phyloP scores from a whole-genome alignment of 495 filamentous ascomycete species.

The Aspergillus leporis region DNA sequence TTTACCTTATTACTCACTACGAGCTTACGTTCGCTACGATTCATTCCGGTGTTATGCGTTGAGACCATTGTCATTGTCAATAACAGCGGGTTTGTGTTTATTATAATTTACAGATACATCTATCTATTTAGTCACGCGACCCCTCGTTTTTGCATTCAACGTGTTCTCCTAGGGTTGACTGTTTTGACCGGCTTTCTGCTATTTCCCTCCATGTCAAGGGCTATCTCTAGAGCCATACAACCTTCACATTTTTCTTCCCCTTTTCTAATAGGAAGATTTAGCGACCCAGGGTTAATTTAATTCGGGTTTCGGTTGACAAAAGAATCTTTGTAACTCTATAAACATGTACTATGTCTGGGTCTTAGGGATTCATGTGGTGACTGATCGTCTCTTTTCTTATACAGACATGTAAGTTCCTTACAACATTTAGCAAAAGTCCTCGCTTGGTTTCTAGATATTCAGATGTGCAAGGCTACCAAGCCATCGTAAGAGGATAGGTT shows the following conservation, averaged over 20 bases:
- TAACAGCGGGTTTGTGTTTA: slow-evolving; percentile 9
- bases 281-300: not conserved
- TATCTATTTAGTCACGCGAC: not conserved
- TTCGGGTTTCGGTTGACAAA: not conserved
- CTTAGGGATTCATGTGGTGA: no score
- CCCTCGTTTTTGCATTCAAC: not conserved
- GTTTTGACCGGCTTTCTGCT: not conserved
- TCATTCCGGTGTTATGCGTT: not conserved
- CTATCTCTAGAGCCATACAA: not conserved
- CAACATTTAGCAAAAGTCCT: no score
- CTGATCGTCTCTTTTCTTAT: no score
- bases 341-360: not conserved
- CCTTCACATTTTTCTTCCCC: not conserved
- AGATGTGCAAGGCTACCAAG: no score
- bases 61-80: not conserved
- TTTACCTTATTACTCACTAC: not conserved
- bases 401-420: no score
- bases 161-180: not conserved
- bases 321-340: not conserved
- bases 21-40: slow-evolving; percentile 12
- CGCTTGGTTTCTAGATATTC: no score
- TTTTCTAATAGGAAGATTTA: not conserved
- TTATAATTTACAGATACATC: not conserved
- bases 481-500: no score
- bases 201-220: not conserved